These are phyloP conservation scores for Stephanodiscus triporus DNA, from an alignment of 108 stramenopile species.

Conservation along the genomic window DNA sequence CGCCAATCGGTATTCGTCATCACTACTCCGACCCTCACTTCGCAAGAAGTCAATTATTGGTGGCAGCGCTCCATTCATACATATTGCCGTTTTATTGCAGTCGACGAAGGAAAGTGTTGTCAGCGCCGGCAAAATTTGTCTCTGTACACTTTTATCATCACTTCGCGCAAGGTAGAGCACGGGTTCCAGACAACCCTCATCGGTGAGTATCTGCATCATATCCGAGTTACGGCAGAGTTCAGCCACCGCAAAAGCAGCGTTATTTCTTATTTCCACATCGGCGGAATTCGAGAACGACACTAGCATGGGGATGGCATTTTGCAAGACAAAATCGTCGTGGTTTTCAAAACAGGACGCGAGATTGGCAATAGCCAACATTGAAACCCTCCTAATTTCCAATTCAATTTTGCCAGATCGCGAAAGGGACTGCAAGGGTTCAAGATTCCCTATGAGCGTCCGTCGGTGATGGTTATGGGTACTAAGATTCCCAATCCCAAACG, in stretches of 20 bases:
- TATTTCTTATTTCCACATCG: constrained; percentile 77
- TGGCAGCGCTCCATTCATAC: constrained; percentile 72
- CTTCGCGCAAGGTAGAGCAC: constrained; percentile 83
- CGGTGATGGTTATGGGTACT: constrained; percentile 67
- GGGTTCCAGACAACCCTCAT: constrained; percentile 84
- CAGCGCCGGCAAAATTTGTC: constrained; percentile 78
- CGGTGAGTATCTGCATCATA: constrained; percentile 70
- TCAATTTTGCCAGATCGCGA: constrained; percentile 77
- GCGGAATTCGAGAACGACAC: constrained; percentile 75
- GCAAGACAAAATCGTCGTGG: constrained; percentile 71
- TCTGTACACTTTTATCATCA: constrained; percentile 71
- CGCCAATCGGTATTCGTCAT: constrained; percentile 58
- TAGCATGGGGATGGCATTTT: constrained; percentile 79
- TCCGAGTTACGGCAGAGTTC: constrained; percentile 80
- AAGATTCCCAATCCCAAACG: constrained; percentile 83
- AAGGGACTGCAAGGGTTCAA: constrained; percentile 81
- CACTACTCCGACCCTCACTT: constrained; percentile 5
- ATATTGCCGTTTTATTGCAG: constrained; percentile 75
- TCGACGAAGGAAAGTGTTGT: constrained; percentile 79
- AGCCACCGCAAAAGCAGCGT: constrained; percentile 82
- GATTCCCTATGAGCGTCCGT: constrained; percentile 67
- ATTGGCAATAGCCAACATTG: constrained; percentile 79
- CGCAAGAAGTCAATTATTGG: constrained; percentile 56
- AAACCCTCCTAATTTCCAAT: constrained; percentile 76
- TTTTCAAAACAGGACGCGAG: constrained; percentile 70